phyloP scores from a whole-genome alignment of 805 yeast species.

The Ogataea glucozyma region DNA sequence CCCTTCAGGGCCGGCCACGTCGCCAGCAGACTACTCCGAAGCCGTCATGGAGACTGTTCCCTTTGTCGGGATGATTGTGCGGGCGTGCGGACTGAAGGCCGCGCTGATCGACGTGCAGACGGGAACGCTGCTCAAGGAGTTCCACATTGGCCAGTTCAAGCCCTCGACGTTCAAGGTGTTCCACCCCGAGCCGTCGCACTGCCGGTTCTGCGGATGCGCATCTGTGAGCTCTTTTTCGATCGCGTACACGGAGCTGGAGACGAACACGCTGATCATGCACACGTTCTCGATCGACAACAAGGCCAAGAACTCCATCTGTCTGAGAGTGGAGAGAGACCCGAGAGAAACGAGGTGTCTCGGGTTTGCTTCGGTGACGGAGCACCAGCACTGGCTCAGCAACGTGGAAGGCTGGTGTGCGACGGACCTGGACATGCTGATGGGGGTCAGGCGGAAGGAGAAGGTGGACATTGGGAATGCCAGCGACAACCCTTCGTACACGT shows the following conservation, averaged over 20 bases:
- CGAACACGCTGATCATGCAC: constrained; percentile 63
- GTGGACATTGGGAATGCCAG: constrained; percentile 25
- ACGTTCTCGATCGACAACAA: constrained; percentile 70
- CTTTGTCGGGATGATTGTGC: constrained; percentile 72
- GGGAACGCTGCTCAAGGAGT: constrained; percentile 64
- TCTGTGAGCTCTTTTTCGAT: constrained; percentile 72
- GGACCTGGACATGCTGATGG: constrained; percentile 75
- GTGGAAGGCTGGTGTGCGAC: constrained; percentile 82
- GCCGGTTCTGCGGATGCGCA: constrained; percentile 89
- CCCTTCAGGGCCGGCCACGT: not conserved
- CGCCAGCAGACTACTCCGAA: constrained; percentile 17
- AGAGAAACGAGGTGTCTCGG: constrained; percentile 90
- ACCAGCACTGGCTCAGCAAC: constrained; percentile 61
- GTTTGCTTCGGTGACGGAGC: constrained; percentile 71
- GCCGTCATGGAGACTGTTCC: constrained; percentile 54
- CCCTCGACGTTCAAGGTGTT: constrained; percentile 63
- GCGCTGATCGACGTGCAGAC: constrained; percentile 78
- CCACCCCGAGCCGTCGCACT: constrained; percentile 84
- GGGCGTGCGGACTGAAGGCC: constrained; percentile 56
- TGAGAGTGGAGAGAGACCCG: constrained; percentile 90
- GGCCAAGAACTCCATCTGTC: constrained; percentile 77
- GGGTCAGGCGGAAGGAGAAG: constrained; percentile 50
- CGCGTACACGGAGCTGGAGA: constrained; percentile 63
- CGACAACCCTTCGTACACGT: constrained; percentile 15
- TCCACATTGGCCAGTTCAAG: constrained; percentile 63